Conservation (phyloP, 129 eudicot species). For the Helianthus annuus region HanXRQr2.0-SUNRISE NC_035448.2:188613421-188613920, state of each 20-base stretch:
- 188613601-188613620: no score
- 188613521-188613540: constrained; percentile 38
- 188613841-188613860: no score
- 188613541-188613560: constrained; percentile 29
- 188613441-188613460: not conserved
- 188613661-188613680: not conserved
- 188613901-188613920: no score
- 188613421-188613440: not conserved
- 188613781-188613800: no score
- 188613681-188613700: constrained; percentile 17
- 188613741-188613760: not conserved
- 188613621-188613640: constrained; percentile 19
- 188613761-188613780: not conserved
- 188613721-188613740: constrained; percentile 8
- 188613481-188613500: constrained; percentile 39
- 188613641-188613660: constrained; percentile 18
- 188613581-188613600: no score
- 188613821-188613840: no score
- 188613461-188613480: constrained; percentile 29
- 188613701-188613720: not conserved
- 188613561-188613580: no score
- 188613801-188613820: no score
- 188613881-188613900: no score
- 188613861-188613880: no score
- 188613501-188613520: constrained; percentile 42